Evolutionary conservation across 176 grass and related monocot species (phyloP), one percentile per base, ranked within the genome.

Genomic region (Secale cereale): DNA sequence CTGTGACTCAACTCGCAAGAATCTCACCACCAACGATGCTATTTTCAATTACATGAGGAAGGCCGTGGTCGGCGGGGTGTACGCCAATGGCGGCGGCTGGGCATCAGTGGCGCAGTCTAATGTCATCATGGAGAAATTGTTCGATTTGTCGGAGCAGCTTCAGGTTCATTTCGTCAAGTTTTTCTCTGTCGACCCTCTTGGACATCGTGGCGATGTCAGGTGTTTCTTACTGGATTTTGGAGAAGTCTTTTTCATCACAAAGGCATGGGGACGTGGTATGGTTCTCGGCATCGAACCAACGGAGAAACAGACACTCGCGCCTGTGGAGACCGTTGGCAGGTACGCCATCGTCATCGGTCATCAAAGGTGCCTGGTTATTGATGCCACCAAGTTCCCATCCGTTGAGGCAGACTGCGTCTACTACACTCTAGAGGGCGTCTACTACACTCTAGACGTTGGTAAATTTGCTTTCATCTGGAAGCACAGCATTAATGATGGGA

Each of bases 21-120:
- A n/a, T n/a, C n/a, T n/a, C n/a, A n/a, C 25, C 25, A 5, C 1
- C 60, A 19, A 3, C 1, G 10, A 28, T 0, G 4, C 1, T 27
- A 63, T 63, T 28, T 63, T 28, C 25, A 63, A 63, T 19, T 63
- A 6, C 60, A 65, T 30, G 13, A 65, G 62, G 62, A 65, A 63
- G 25, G 25, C 25, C 11, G 25, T 28, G 60, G 60, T 28, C 1
- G 60, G 60, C 11, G 25, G 60, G 2, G 11, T 63, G 23, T 27
- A 14, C 11, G 60, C 60, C 60, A 63, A 63, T 27, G 60, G 60
- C 11, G 25, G 25, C 1, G 60, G 60, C 10, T 63, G 60, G 25
- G 60, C 25, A 13, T 27, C 60, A 25, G 11, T 14, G 25, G 25
- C 48, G 48, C 48, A 52, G 14, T 52, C 48, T 52, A 19, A 52